Percentiles rank a stretch among this genome's conserved stretches.
Evolutionary conservation across 2,329 filamentous ascomycete genomes (phyloP).

Genomic region (Cladosporium phlei): DNA sequence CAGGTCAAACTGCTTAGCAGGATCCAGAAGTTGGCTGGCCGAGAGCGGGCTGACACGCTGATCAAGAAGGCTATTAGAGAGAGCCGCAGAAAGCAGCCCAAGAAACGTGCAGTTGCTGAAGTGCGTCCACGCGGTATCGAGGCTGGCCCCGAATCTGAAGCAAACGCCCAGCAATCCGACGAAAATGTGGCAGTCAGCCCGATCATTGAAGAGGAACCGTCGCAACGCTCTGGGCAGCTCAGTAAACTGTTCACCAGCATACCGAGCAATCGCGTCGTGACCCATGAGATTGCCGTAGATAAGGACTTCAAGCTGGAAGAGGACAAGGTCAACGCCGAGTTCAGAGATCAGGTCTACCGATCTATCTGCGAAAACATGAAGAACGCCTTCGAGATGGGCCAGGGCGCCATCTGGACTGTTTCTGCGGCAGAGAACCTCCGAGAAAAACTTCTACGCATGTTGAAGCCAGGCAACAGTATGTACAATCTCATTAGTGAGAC

Average conservation of each 20-base stretch:
- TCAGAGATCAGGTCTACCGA: constrained; percentile 56
- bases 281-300: constrained; percentile 76
- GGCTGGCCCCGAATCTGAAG: constrained; percentile 16
- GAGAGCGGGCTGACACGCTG: constrained; percentile 64
- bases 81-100: constrained; percentile 59
- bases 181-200: constrained; percentile 18
- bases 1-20: constrained; percentile 73
- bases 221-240: constrained; percentile 38
- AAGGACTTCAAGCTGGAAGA: constrained; percentile 67
- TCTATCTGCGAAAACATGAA: constrained; percentile 59
- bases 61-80: constrained; percentile 72
- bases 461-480: constrained; percentile 68
- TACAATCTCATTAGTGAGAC: constrained; percentile 70
- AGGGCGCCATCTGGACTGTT: constrained; percentile 63
- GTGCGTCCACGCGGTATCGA: constrained; percentile 61
- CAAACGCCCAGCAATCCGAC: constrained; percentile 18
- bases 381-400: constrained; percentile 57
- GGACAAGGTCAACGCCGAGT: constrained; percentile 48
- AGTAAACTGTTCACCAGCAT: constrained; percentile 56
- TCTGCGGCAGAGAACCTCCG: constrained; percentile 67
- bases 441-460: constrained; percentile 65
- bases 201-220: constrained; percentile 22
- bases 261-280: constrained; percentile 68
- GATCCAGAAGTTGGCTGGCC: constrained; percentile 72
- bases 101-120: constrained; percentile 64